Conservation (phyloP, 208 protist genomes). For the Wallacemonas sp. region DNA sequence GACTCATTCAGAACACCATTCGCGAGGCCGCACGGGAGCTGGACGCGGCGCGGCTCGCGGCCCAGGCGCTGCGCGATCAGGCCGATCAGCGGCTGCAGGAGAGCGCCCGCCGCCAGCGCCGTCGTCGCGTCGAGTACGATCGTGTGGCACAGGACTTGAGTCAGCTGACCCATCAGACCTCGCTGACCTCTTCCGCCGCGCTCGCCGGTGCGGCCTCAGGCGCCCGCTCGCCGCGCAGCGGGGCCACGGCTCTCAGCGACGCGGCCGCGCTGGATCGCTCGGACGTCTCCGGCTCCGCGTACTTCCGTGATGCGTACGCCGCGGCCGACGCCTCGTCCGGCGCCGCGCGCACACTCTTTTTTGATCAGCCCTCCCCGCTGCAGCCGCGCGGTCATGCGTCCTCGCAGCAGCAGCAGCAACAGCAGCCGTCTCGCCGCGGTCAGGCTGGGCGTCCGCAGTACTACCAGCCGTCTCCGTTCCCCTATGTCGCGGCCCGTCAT, state of each 20-base stretch:
- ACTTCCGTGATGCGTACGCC: constrained; percentile 1
- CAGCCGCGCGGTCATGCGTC: not conserved
- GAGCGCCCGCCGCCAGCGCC: constrained; percentile 38
- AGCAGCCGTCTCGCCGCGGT: too few relatives aligned
- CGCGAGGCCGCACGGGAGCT: constrained; percentile 70
- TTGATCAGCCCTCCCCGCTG: constrained; percentile 13
- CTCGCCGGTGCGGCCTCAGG: not conserved
- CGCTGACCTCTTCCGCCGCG: not conserved
- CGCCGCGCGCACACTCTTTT: constrained; percentile 11
- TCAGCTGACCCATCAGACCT: constrained; percentile 15
- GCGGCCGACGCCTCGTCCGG: not conserved
- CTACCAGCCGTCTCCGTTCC: constrained; percentile 4
- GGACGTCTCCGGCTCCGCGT: not conserved
- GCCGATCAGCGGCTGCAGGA: constrained; percentile 31
- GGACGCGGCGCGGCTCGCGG: constrained; percentile 39
- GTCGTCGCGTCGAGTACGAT: constrained; percentile 30
- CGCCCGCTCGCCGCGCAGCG: not conserved
- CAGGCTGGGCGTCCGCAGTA: not conserved
- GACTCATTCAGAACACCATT: constrained; percentile 57
- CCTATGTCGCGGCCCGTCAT: constrained; percentile 4
- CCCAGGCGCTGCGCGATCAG: constrained; percentile 35
- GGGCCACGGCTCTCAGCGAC: not conserved
- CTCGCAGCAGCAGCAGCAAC: constrained; percentile 6
- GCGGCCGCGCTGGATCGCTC: not conserved
- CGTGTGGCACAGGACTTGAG: constrained; percentile 30